phyloP scores from a whole-genome alignment of 78 protist genomes.

The Andalucia godoyi region DNA sequence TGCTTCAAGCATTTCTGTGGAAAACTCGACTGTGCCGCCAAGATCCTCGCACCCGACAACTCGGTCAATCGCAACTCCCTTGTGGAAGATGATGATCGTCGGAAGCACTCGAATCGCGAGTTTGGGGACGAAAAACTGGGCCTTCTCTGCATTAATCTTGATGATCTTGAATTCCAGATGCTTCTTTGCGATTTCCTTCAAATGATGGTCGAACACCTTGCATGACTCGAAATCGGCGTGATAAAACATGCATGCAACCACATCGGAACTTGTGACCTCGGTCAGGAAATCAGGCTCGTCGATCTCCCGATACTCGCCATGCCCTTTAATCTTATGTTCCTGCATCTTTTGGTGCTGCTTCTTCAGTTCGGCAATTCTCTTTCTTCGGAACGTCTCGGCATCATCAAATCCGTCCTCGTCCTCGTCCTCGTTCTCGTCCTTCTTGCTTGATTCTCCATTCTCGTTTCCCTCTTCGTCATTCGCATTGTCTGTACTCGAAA shows the following conservation, averaged over 20 bases:
- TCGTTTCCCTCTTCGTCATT: too few relatives aligned
- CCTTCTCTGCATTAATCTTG: conserved; percentile 38
- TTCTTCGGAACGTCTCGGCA: too few relatives aligned
- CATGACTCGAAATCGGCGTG: conserved; percentile 52
- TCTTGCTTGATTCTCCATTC: too few relatives aligned
- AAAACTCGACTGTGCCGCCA: too few relatives aligned
- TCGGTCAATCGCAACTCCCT: conserved; percentile 53
- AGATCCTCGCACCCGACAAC: conserved; percentile 59
- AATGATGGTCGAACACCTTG: conserved; percentile 41
- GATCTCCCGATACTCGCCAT: conserved; percentile 46
- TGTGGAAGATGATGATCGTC: conserved; percentile 39
- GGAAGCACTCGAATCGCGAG: conserved; percentile 48
- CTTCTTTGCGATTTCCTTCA: conserved; percentile 19
- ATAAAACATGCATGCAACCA: conserved; percentile 41
- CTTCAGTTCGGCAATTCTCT: conserved; percentile 34
- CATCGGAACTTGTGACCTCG: conserved; percentile 23
- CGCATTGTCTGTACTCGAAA: too few relatives aligned
- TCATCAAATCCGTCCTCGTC: too few relatives aligned
- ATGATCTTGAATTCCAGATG: conserved; percentile 24
- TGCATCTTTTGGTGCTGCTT: not conserved
- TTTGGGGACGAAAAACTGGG: conserved; percentile 47
- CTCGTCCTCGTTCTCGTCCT: too few relatives aligned
- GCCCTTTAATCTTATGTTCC: conserved; percentile 3
- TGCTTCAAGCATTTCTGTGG: too few relatives aligned
- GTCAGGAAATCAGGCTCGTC: conserved; percentile 38